Evolutionary conservation across 2,329 filamentous ascomycete species (phyloP).

Genomic region (Fusarium hainanense): DNA sequence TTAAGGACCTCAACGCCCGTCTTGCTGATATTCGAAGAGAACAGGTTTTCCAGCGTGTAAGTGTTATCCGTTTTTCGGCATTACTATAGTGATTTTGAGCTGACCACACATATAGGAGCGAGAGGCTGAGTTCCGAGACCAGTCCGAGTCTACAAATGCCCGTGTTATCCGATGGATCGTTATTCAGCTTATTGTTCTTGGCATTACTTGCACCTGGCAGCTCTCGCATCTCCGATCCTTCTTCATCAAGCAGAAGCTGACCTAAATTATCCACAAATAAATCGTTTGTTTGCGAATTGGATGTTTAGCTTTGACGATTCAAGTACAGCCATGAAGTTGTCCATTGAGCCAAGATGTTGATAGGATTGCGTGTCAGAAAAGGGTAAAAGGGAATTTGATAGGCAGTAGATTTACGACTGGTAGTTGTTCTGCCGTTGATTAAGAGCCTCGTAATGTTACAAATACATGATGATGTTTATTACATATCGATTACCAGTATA

Average conservation of each 20-base stretch:
- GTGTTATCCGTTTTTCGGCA: slow-evolving; percentile 42
- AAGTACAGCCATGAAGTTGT: slow-evolving; percentile 5
- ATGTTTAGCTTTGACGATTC: slow-evolving; percentile 8
- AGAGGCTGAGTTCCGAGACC: slow-evolving; percentile 97
- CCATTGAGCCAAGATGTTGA: slow-evolving; percentile 23
- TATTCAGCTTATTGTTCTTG: slow-evolving; percentile 86
- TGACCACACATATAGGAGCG: slow-evolving; percentile 73
- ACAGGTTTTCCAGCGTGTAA: slow-evolving; percentile 94
- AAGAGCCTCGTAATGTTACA: slow-evolving; percentile 41
- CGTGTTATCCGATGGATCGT: slow-evolving; percentile 95
- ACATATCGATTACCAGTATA: slow-evolving; percentile 22
- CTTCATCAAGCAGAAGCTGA: slow-evolving; percentile 99
- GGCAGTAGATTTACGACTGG: slow-evolving; percentile 21
- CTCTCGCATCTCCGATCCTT: slow-evolving; percentile 94
- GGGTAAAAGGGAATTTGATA: slow-evolving; percentile 17
- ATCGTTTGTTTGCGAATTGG: slow-evolving; percentile 11
- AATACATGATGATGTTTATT: slow-evolving; percentile 38
- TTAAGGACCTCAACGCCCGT: slow-evolving; percentile 88
- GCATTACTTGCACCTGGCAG: slow-evolving; percentile 94
- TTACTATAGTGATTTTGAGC: background rate
- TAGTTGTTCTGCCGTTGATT: slow-evolving; percentile 2
- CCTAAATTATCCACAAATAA: slow-evolving; percentile 62
- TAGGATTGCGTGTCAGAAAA: slow-evolving; percentile 12
- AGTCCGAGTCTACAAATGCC: slow-evolving; percentile 91
- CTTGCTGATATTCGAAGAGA: slow-evolving; percentile 90